Evolutionary conservation across 176 grass and related monocot genomes (phyloP), one percentile per base, ranked within the genome.

Genomic region (Olyra latifolia): DNA sequence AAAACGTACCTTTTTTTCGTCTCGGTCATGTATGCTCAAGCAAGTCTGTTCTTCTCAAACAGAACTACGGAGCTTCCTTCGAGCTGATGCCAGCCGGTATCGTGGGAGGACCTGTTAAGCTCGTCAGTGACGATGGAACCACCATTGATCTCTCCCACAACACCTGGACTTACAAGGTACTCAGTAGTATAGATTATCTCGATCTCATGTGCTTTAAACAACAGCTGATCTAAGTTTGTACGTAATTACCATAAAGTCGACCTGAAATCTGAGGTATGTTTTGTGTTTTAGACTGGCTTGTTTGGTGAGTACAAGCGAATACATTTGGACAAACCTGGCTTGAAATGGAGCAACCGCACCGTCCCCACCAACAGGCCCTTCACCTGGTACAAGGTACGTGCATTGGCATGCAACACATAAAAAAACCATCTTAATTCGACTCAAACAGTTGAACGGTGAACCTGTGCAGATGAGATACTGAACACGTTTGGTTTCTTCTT

Each of bases 371-470:
- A 89, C 7, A 80, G 77, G 66, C 77, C 87, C 24, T 89, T 93
- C 66, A 90, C 80, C n/a, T 90, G 87, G 87, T 89, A 93, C 69
- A 87, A 93, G 89, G 71, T 81, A 88, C 45, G 8, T 56, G 30
- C 42, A 10, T 71, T 49, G 24, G 19, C 28, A 35, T 46, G 15
- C 43, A 1, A 29, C 2, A 58, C 17, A 28, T n/a, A n/a, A n/a
- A n/a, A 35, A 35, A 35, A 35, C 2, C 69, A 35, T 82, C 65
- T 28, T n/a, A n/a, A n/a, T n/a, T 40, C 43, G 4, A 19, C 42
- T 44, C 42, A 4, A 35, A 35, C 32, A 14, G 14, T 49, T 49
- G 47, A 48, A 48, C 46, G 11, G 44, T 46, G 10, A 50, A 58
- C 42, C 27, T 63, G 39, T 61, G 22, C 35, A 45, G 9, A 47